Percentiles rank a stretch among this genome's conserved stretches.
phyloP scores from a whole-genome alignment of 225 moss, liverwort and hornwort species.

The Takakia lepidozioides region DNA sequence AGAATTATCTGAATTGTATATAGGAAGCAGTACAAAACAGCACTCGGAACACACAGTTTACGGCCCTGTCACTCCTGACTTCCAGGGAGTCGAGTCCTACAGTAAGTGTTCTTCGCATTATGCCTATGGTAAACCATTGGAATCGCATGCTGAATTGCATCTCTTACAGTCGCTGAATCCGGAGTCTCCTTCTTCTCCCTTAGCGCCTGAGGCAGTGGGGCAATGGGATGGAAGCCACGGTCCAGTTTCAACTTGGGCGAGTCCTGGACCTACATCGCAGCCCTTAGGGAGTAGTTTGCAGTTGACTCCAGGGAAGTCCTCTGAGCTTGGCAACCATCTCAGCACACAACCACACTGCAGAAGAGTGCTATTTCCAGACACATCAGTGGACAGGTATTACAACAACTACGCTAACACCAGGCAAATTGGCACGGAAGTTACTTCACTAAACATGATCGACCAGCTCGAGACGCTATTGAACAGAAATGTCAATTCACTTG shows the following conservation, averaged over 20 bases:
- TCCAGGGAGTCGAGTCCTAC: no score
- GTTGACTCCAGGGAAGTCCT: background rate
- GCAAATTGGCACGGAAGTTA: no score
- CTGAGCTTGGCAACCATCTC: background rate
- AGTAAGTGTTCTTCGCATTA: background rate
- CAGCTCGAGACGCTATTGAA: no score
- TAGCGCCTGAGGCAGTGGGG: conserved; percentile 7
- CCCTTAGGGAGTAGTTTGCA: background rate
- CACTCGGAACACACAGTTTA: no score
- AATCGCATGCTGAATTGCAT: no score
- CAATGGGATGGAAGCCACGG: conserved; percentile 22
- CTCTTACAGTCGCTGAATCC: background rate
- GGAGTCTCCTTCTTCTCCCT: conserved; percentile 11
- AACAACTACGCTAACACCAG: no score
- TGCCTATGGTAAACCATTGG: conserved; percentile 1
- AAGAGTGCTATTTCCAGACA: background rate
- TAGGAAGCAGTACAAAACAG: background rate
- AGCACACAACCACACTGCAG: background rate
- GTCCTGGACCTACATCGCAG: background rate
- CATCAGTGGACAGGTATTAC: background rate
- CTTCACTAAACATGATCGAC: no score
- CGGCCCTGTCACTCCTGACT: no score
- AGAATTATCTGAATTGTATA: conserved; percentile 1
- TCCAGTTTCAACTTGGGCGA: background rate
- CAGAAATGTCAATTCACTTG: no score